phyloP scores from a whole-genome alignment of 345 rosid genomes.

The Citrus reticulata region DNA sequence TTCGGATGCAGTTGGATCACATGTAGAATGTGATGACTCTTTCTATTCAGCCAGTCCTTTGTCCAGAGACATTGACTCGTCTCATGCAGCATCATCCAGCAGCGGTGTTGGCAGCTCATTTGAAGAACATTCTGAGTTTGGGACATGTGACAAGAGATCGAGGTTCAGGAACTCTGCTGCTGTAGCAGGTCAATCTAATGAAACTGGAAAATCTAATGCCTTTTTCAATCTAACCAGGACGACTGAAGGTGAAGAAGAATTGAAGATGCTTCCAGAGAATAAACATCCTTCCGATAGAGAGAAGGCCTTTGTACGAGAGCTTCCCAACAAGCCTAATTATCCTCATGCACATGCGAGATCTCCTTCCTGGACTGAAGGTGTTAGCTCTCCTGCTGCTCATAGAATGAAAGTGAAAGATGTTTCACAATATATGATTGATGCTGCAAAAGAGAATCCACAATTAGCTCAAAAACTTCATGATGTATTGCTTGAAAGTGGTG shows the following conservation, averaged over 20 bases:
- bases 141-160: conserved; percentile 49
- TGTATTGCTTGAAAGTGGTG: conserved; percentile 92
- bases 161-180: conserved; percentile 31
- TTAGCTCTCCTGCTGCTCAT: conserved; percentile 76
- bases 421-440: conserved; percentile 91
- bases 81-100: conserved; percentile 59
- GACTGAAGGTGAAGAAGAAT: conserved; percentile 34
- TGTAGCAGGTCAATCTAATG: conserved; percentile 39
- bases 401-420: conserved; percentile 95
- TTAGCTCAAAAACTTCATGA: conserved; percentile 91
- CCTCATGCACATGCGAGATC: conserved; percentile 62
- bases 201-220: conserved; percentile 30
- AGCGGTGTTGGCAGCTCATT: conserved; percentile 59
- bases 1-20: conserved; percentile 71
- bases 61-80: conserved; percentile 62
- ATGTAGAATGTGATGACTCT: conserved; percentile 58
- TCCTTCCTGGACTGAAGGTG: conserved; percentile 99
- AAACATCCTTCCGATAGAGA: conserved; percentile 28
- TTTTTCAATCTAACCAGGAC: conserved; percentile 19
- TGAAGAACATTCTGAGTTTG: conserved; percentile 60
- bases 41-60: conserved; percentile 61
- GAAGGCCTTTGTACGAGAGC: conserved; percentile 28
- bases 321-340: conserved; percentile 44
- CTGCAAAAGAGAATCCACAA: conserved; percentile 91
- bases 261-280: conserved; percentile 28